These are phyloP conservation scores for Dryas drummondii DNA, from an alignment of 306 rosid species.

Conservation along the genomic window DNA sequence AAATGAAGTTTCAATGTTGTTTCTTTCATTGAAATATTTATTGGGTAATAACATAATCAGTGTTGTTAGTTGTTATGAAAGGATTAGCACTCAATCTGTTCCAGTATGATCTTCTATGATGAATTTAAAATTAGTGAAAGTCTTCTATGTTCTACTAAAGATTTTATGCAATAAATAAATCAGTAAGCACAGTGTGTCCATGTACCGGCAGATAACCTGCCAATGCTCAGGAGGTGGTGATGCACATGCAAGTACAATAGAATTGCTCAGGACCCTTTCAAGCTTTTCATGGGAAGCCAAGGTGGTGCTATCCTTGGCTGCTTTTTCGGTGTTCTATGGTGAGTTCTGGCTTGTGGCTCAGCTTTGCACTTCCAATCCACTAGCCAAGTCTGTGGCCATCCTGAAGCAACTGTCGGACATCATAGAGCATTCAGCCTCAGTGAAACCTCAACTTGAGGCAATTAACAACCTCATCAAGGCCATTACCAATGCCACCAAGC, in stretches of 20 bases:
- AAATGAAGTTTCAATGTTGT: neutral
- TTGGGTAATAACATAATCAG: neutral
- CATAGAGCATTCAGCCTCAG: constrained; percentile 42
- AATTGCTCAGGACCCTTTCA: constrained; percentile 53
- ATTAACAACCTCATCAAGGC: constrained; percentile 54
- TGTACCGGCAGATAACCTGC: constrained; percentile 56
- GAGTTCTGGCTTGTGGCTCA: constrained; percentile 85
- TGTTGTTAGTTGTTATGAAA: neutral
- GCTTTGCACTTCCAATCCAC: constrained; percentile 44
- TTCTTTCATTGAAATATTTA: neutral
- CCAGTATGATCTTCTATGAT: too few relatives aligned
- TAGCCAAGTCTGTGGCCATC: constrained; percentile 77
- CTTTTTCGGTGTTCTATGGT: constrained; percentile 65
- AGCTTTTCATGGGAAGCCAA: constrained; percentile 86
- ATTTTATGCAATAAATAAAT: constrained; percentile 2
- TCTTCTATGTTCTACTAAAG: neutral
- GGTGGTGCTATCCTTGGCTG: constrained; percentile 76
- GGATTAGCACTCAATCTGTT: too few relatives aligned
- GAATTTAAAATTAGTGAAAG: neutral
- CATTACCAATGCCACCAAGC: constrained; percentile 45
- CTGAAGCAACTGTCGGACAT: constrained; percentile 68
- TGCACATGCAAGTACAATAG: constrained; percentile 65
- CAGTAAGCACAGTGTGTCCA: neutral
- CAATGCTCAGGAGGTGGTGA: constrained; percentile 69
- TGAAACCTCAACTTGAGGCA: constrained; percentile 69